Conservation (phyloP, 108 stramenopile genomes). For the Seminavis robusta region DNA sequence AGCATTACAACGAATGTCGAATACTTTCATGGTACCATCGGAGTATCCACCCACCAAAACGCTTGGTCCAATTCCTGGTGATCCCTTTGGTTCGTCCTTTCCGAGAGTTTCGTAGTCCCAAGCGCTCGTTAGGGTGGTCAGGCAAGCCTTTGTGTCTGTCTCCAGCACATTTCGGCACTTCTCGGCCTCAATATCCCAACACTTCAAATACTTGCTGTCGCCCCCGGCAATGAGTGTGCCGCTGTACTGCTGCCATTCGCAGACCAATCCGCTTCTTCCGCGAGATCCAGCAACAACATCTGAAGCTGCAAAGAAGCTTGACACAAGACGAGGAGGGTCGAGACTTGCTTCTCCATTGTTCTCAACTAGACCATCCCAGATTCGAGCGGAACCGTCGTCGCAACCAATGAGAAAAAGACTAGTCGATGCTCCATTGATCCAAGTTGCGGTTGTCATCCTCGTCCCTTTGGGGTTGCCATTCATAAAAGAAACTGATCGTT, state of each 20-base stretch:
- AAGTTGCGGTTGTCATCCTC: conserved; percentile 81
- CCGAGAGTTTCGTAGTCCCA: conserved; percentile 44
- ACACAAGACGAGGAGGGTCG: conserved; percentile 53
- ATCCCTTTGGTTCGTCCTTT: conserved; percentile 22
- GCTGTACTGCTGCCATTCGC: conserved; percentile 79
- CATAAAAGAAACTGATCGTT: conserved; percentile 33
- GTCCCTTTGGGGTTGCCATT: conserved; percentile 66
- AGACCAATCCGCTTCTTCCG: conserved; percentile 74
- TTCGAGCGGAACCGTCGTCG: conserved; percentile 90
- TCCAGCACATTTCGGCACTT: conserved; percentile 48
- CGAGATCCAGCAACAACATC: conserved; percentile 64
- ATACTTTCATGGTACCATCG: conserved; percentile 83
- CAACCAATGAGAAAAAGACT: conserved; percentile 85
- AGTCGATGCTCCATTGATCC: conserved; percentile 81
- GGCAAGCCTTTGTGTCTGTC: conserved; percentile 51
- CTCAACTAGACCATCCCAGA: conserved; percentile 79
- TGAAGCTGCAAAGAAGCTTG: conserved; percentile 84
- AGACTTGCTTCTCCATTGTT: conserved; percentile 44
- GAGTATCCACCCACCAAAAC: conserved; percentile 85
- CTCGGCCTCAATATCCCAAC: conserved; percentile 93
- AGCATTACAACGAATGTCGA: conserved; percentile 67
- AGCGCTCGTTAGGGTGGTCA: conserved; percentile 84
- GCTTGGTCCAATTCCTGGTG: conserved; percentile 58
- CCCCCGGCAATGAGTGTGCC: conserved; percentile 86
- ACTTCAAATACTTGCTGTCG: conserved; percentile 54